phyloP scores from a whole-genome alignment of 495 filamentous ascomycete species.

The Annulohypoxylon moriforme region DNA sequence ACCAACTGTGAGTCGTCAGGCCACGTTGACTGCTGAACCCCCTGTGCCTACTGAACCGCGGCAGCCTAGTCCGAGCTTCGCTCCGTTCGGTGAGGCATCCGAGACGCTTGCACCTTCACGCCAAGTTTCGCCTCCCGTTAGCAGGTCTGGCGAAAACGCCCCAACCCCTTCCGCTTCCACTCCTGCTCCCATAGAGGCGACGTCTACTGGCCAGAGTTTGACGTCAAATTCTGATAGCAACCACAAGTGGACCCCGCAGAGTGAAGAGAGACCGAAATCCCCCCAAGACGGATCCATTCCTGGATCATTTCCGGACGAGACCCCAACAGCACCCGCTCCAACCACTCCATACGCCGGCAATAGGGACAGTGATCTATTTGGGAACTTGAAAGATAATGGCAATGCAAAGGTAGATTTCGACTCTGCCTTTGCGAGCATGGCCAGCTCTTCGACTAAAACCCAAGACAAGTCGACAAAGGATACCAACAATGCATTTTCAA shows the following conservation, averaged over 20 bases:
- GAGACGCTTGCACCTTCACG: constrained; percentile 82
- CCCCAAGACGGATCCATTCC: constrained; percentile 57
- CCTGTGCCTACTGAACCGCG: constrained; percentile 73
- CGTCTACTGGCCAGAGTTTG: constrained; percentile 51
- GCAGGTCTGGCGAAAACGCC: constrained; percentile 68
- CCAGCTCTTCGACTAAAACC: constrained; percentile 46
- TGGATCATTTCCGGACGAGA: constrained; percentile 69
- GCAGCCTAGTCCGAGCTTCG: constrained; percentile 77
- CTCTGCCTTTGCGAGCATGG: constrained; percentile 74
- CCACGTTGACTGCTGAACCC: constrained; percentile 60
- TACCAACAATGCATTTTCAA: constrained; percentile 53
- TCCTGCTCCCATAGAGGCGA: constrained; percentile 49
- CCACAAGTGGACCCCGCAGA: constrained; percentile 42
- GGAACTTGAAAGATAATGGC: constrained; percentile 61
- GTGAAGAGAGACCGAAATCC: constrained; percentile 39
- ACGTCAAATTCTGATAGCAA: constrained; percentile 51
- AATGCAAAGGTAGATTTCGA: constrained; percentile 81
- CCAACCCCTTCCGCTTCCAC: constrained; percentile 43
- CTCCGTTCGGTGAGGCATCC: constrained; percentile 71
- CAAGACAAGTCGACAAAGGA: constrained; percentile 47
- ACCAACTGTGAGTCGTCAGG: constrained; percentile 64
- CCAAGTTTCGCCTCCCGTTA: constrained; percentile 82
- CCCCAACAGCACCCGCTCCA: constrained; percentile 58
- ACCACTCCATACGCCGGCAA: constrained; percentile 54
- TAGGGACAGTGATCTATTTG: constrained; percentile 65